phyloP scores from a whole-genome alignment of 306 rosid species.

The Oemleria cerasiformis region DNA sequence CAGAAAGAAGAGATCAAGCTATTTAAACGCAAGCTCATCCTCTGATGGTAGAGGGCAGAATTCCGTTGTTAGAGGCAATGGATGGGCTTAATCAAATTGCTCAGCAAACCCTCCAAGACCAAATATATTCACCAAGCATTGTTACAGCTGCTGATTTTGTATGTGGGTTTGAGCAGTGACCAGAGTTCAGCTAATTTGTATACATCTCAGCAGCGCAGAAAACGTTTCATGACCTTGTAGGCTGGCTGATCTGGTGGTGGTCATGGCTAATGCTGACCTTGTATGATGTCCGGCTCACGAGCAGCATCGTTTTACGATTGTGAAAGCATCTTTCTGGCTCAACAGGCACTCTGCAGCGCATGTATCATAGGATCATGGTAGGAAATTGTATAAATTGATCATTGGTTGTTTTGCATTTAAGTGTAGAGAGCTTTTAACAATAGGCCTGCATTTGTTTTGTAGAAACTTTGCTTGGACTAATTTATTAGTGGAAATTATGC shows the following conservation, averaged over 20 bases:
- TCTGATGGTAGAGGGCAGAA: constrained; percentile 64
- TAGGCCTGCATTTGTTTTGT: background rate
- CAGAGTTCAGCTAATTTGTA: constrained; percentile 15
- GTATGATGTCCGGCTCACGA: constrained; percentile 10
- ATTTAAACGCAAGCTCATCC: constrained; percentile 45
- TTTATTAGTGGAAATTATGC: background rate
- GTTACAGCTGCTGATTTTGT: constrained; percentile 23
- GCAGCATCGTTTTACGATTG: constrained; percentile 23
- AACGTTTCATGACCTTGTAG: constrained; percentile 10
- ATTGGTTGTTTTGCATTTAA: background rate
- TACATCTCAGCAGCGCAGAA: constrained; percentile 6
- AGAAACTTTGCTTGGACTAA: background rate
- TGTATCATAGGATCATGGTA: background rate
- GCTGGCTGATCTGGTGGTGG: constrained; percentile 8
- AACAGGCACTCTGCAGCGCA: background rate
- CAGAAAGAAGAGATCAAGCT: constrained; percentile 85
- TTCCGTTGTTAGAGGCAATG: constrained; percentile 68
- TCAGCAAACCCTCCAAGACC: background rate
- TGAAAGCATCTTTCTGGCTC: constrained; percentile 6
- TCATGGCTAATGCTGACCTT: constrained; percentile 24
- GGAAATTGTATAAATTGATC: background rate
- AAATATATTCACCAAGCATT: background rate
- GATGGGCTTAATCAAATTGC: constrained; percentile 49
- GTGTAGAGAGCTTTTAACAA: background rate
- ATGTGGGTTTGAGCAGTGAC: constrained; percentile 24